Conservation (phyloP, 2,329 filamentous ascomycete genomes). For the Pestalotiopsis sp. region DNA sequence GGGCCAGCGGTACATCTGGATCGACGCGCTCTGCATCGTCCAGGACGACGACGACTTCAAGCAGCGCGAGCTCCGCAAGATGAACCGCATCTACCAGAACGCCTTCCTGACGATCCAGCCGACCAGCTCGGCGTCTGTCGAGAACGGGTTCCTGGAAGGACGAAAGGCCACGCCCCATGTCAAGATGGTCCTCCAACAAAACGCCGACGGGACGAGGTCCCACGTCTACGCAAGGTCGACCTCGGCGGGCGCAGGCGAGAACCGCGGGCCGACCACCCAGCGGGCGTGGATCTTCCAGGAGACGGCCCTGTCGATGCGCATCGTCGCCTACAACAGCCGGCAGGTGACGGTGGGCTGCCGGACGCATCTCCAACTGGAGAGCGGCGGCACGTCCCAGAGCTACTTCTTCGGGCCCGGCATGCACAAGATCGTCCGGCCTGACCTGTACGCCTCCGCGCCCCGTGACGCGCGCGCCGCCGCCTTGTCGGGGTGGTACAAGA, state of each 20-base stretch:
- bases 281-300: not conserved
- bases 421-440: not conserved
- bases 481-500: not conserved
- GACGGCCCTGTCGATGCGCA: not conserved
- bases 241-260: not conserved
- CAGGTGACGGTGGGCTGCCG: not conserved
- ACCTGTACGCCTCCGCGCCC: not conserved
- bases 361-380: not conserved
- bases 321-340: not conserved
- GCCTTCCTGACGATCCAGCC: not conserved
- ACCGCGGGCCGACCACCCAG: not conserved
- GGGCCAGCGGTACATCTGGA: constrained; percentile 15
- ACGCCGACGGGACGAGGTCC: not conserved
- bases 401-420: not conserved
- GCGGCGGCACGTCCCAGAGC: too few species aligned
- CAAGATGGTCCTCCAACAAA: not conserved
- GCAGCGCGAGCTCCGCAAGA: constrained; percentile 12
- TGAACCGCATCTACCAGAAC: constrained; percentile 14
- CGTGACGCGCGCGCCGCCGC: not conserved
- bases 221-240: not conserved
- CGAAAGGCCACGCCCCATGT: not conserved
- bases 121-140: not conserved
- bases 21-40: constrained; percentile 18
- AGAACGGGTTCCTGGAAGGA: not conserved
- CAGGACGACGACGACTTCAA: constrained; percentile 15